These are phyloP conservation scores for Avena atlantica DNA, from an alignment of 176 grass and related monocot genomes.

Conservation along the genomic window DNA sequence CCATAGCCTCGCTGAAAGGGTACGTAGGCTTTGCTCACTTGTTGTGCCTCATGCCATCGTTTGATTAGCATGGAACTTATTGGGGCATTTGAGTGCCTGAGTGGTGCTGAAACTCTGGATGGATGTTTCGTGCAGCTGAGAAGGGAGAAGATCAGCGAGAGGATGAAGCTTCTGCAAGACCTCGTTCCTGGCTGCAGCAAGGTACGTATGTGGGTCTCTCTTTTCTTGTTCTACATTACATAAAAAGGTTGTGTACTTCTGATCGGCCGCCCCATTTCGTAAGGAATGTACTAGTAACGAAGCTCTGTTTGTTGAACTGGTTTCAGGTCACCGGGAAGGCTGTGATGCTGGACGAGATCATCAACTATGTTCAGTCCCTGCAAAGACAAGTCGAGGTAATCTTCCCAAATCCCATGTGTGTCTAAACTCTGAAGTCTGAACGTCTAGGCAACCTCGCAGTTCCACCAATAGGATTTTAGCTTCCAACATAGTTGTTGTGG, in stretches of 20 bases:
- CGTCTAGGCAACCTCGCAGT: not conserved
- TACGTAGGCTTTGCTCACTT: conserved; percentile 9
- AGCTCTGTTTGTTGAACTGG: conserved; percentile 17
- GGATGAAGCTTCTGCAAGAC: conserved; percentile 98
- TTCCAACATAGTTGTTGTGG: not conserved
- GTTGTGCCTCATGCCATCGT: not conserved
- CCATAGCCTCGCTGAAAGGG: conserved; percentile 93
- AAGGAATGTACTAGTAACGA: conserved; percentile 28
- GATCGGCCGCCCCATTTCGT: not conserved
- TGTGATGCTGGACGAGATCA: conserved; percentile 99
- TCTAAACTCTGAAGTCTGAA: not conserved
- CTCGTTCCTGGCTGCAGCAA: conserved; percentile 98
- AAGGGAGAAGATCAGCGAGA: conserved; percentile 98
- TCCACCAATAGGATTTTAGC: not conserved
- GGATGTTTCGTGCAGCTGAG: conserved; percentile 64
- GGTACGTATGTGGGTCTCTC: conserved; percentile 34
- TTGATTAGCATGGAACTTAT: conserved; percentile 1
- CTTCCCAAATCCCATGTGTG: not conserved
- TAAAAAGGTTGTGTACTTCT: not conserved
- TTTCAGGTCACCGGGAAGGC: conserved; percentile 95
- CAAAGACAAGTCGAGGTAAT: conserved; percentile 99
- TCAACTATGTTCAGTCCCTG: conserved; percentile 98
- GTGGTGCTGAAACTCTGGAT: not conserved
- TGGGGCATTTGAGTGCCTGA: not conserved
- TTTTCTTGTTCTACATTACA: not conserved